Percentiles rank a stretch among this genome's conserved stretches.
phyloP scores from a whole-genome alignment of 108 stramenopile genomes.

The Schizochytrium sp. region DNA sequence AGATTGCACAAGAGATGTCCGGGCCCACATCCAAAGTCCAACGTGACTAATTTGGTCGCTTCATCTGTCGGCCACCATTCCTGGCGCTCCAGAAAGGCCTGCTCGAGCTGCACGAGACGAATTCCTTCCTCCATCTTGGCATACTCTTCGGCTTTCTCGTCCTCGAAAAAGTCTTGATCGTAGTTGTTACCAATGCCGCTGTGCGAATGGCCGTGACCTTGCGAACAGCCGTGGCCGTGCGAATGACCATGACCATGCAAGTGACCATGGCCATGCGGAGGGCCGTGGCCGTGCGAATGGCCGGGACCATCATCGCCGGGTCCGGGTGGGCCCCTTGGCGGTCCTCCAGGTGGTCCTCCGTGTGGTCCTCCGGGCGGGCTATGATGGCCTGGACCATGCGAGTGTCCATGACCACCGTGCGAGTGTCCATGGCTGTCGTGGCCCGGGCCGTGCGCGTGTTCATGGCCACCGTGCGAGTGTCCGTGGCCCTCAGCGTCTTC shows the following conservation, averaged over 20 bases:
- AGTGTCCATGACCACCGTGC: no score
- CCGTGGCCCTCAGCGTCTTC: no score
- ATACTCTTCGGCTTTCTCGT: neutral
- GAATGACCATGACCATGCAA: neutral
- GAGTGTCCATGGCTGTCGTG: no score
- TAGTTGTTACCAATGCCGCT: neutral
- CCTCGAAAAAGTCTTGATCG: neutral
- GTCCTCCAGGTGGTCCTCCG: no score
- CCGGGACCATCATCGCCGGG: no score
- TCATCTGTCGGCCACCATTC: neutral
- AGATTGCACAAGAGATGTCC: neutral
- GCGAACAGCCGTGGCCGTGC: neutral
- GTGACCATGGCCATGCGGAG: neutral
- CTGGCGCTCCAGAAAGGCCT: neutral
- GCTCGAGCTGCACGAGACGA: neutral
- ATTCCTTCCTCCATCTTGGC: neutral
- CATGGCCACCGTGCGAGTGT: no score
- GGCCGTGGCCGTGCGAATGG: no score
- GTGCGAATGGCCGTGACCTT: neutral
- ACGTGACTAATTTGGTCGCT: neutral
- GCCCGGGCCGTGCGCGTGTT: no score
- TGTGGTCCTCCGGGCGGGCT: no score
- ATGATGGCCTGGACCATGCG: no score
- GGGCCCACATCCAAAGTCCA: conserved; percentile 1
- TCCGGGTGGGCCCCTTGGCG: no score